Evolutionary conservation across 371 early-diverging fungal species (phyloP).

Genomic region (Parasitella parasitica): DNA sequence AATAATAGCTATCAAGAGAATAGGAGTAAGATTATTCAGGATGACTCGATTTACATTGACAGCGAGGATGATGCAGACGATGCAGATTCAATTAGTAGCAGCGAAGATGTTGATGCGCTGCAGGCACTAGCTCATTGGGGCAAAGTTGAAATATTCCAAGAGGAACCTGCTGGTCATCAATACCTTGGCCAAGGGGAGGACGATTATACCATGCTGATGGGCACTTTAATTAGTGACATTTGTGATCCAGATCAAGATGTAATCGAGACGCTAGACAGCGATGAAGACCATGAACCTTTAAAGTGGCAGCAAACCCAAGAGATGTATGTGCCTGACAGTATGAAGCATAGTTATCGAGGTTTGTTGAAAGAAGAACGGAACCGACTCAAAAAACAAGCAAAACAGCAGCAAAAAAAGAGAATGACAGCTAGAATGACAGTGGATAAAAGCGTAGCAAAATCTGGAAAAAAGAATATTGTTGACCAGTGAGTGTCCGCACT

Average conservation of each 20-base stretch:
- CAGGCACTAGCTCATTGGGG: conserved; percentile 15
- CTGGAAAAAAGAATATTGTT: background rate
- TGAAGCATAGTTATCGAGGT: conserved; percentile 5
- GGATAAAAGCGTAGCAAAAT: too few species aligned
- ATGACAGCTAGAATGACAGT: background rate
- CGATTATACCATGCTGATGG: background rate
- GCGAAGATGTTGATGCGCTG: conserved; percentile 16
- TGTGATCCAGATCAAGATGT: conserved; percentile 1
- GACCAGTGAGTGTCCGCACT: conserved; percentile 2
- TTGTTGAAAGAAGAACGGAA: conserved; percentile 1
- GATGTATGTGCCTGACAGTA: background rate
- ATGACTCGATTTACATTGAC: conserved; percentile 13
- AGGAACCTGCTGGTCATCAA: background rate
- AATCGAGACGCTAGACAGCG: background rate
- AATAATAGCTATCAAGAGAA: background rate
- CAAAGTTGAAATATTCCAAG: background rate
- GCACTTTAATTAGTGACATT: background rate
- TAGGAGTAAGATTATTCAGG: conserved; percentile 7
- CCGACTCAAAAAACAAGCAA: background rate
- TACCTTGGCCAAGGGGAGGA: background rate
- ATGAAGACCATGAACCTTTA: background rate
- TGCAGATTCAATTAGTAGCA: conserved; percentile 19
- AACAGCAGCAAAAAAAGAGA: background rate
- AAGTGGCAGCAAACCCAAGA: background rate
- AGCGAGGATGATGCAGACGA: conserved; percentile 11